phyloP scores from a whole-genome alignment of 768 basidiomycete genomes.

The Boletus barrowsii region DNA sequence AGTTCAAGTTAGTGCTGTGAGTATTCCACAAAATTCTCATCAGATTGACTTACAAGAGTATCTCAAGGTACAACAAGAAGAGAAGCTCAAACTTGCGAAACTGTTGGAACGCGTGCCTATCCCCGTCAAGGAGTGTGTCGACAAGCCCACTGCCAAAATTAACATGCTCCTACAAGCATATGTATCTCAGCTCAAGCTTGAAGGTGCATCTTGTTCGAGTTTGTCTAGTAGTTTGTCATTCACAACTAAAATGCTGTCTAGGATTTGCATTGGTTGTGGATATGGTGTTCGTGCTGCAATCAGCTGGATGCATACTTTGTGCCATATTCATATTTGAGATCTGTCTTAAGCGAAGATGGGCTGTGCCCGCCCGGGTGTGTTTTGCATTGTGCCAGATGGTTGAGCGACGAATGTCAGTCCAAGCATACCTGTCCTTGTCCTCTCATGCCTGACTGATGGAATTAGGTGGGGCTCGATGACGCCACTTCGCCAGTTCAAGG shows the following conservation, averaged over 20 bases:
- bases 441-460: neutral
- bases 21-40: conserved; percentile 14
- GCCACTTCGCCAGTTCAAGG: conserved; percentile 92
- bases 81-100: conserved; percentile 30
- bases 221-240: neutral
- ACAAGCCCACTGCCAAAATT: conserved; percentile 96
- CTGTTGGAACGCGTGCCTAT: conserved; percentile 39
- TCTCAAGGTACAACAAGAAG: conserved; percentile 40
- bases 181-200: conserved; percentile 4
- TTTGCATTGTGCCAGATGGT: conserved; percentile 98
- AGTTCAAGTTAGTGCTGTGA: conserved; percentile 3
- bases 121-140: conserved; percentile 94
- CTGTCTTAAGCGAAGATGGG: conserved; percentile 80
- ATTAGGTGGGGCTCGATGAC: conserved; percentile 90
- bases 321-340: conserved; percentile 1
- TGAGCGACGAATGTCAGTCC: conserved; percentile 70
- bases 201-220: conserved; percentile 23
- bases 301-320: conserved; percentile 36
- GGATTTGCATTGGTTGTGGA: conserved; percentile 30
- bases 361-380: conserved; percentile 85
- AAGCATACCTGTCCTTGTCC: neutral
- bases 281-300: conserved; percentile 97
- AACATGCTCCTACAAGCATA: conserved; percentile 52
- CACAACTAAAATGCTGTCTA: neutral
- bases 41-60: neutral